These are phyloP conservation scores for Chaetomium cochliodes DNA, from an alignment of 495 filamentous ascomycete species.

Conservation along the genomic window DNA sequence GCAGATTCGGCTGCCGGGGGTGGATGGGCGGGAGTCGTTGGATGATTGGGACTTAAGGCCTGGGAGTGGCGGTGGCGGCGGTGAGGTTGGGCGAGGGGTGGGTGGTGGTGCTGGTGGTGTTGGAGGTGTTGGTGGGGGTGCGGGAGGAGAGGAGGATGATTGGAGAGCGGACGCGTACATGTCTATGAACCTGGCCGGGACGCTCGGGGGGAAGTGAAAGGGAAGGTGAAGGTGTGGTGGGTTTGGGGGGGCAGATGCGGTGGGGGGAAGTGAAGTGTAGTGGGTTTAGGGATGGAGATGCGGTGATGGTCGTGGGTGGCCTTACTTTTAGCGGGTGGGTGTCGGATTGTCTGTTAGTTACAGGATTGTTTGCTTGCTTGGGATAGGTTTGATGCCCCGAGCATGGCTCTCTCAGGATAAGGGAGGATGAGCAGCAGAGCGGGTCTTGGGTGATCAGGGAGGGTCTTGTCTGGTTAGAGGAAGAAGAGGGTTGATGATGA, in stretches of 20 bases:
- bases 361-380: neutral
- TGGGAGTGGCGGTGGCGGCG: constrained; percentile 13
- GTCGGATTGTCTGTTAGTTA: neutral
- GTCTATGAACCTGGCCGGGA: constrained; percentile 38
- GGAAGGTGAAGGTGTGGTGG: too few species aligned
- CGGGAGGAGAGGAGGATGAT: constrained; percentile 21
- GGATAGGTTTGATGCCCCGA: neutral
- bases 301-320: too few species aligned
- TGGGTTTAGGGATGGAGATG: too few species aligned
- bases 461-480: neutral
- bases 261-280: neutral
- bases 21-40: constrained; percentile 40
- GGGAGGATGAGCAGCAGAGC: neutral
- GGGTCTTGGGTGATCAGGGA: neutral
- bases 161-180: constrained; percentile 37
- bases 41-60: constrained; percentile 32
- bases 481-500: neutral
- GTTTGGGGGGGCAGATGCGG: neutral
- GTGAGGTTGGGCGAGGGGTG: neutral
- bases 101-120: constrained; percentile 11
- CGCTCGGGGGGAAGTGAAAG: constrained; percentile 21
- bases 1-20: constrained; percentile 45
- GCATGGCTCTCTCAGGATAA: neutral
- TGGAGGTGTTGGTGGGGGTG: constrained; percentile 5
- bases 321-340: neutral